Evolutionary conservation across 805 yeast genomes (phyloP), one percentile per base, ranked within the genome.

Genomic region (Zygosaccharomyces lentus): DNA sequence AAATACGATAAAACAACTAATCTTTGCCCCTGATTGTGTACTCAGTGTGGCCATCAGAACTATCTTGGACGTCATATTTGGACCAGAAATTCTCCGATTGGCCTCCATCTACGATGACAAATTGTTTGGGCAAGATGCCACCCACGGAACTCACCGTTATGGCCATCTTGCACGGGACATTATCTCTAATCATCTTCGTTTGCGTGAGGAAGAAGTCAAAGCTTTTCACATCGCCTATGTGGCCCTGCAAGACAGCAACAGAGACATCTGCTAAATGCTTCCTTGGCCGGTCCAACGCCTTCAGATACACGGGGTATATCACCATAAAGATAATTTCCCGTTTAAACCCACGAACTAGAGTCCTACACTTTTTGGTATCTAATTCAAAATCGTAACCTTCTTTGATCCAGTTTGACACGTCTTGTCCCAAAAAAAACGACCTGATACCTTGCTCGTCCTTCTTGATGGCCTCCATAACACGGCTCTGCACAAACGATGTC

Each of bases 21-120:
- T 29, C 30, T 19, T 36, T 36, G 17, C 34, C 32, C 15, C 35
- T 44, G 19, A 55, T 40, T 2, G 57, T 56, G 35, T 50, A 62
- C 41, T 61, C 66, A n/a, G 55, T 50, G 37, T 55, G 56, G 1
- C 59, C 59, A 41, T 52, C 58, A 9, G 37, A 17, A 2, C 46
- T 50, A 13, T 42, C 47, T 3, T 40, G 31, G 21, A 55, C 46
- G n/a, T 51, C 49, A 31, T 49, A 58, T 9, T 50, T 48, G 3
- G 51, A 37, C 25, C 45, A 45, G 21, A 45, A 48, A 3, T 50
- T 47, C 1, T 58, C 61, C 2, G 56, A 45, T 9, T 49, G 52
- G 21, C 61, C 65, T 3, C 29, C 34, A 9, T 54, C 50, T 7
- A 56, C 44, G 16, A 61, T 50, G 12, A 56, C 45, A 32, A 53